Percentiles rank a stretch among this genome's conserved stretches.
Conservation (phyloP, 2,329 filamentous ascomycete species). For the Pseudogymnoascus sp. region DNA sequence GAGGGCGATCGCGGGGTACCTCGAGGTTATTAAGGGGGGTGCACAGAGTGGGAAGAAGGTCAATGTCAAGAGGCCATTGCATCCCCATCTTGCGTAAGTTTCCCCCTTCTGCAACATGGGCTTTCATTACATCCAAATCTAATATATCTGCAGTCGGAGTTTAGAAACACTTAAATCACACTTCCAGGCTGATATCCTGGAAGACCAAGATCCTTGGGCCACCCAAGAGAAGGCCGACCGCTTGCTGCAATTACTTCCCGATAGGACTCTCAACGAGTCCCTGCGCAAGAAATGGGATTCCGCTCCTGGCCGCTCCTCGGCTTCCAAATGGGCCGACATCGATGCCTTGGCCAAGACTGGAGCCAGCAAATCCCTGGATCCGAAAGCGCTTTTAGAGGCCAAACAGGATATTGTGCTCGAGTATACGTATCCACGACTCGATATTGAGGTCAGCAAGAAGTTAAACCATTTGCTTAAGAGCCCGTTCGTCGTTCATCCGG, state of each 20-base stretch:
- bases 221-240: slow-evolving; percentile 61
- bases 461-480: slow-evolving; percentile 96
- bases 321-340: slow-evolving; percentile 89
- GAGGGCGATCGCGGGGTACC: slow-evolving; percentile 75
- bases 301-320: slow-evolving; percentile 65
- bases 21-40: slow-evolving; percentile 83
- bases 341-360: slow-evolving; percentile 74
- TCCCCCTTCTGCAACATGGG: not conserved
- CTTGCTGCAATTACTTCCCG: slow-evolving; percentile 76
- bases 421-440: slow-evolving; percentile 94
- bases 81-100: slow-evolving; percentile 72
- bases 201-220: slow-evolving; percentile 79
- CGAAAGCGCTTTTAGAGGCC: slow-evolving; percentile 67
- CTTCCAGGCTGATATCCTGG: slow-evolving; percentile 75
- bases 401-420: slow-evolving; percentile 96
- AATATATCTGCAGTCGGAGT: slow-evolving; percentile 52
- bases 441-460: slow-evolving; percentile 96
- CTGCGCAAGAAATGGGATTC: slow-evolving; percentile 88
- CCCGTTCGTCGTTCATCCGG: slow-evolving; percentile 92
- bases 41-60: slow-evolving; percentile 80
- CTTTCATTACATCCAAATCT: not conserved
- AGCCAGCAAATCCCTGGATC: slow-evolving; percentile 62
- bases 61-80: slow-evolving; percentile 73
- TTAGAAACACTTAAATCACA: slow-evolving; percentile 75
- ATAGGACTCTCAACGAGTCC: slow-evolving; percentile 66